Evolutionary conservation across 768 basidiomycete genomes (phyloP).

Genomic region (Cubamyces sp.): DNA sequence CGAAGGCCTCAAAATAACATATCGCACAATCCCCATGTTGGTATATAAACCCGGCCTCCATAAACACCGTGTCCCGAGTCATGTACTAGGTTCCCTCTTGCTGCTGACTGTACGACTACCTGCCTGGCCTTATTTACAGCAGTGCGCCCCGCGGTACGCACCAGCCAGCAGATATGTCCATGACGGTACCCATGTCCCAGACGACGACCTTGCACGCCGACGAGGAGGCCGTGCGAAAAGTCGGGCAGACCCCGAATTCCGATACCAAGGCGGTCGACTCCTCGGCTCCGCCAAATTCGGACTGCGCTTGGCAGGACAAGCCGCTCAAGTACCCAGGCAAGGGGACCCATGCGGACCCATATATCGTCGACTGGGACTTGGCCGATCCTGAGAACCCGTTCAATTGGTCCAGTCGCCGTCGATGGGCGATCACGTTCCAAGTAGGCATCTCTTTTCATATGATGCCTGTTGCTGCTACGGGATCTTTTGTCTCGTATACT

Average conservation of each 20-base stretch:
- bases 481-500: too few relatives aligned
- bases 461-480: neutral
- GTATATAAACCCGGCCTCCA: constrained; percentile 7
- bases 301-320: neutral
- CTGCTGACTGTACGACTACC: too few relatives aligned
- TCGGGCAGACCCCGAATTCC: neutral
- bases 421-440: constrained; percentile 61
- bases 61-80: neutral
- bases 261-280: too few relatives aligned
- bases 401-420: constrained; percentile 52
- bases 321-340: constrained; percentile 43
- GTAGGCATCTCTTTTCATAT: constrained; percentile 31
- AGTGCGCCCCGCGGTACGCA: too few relatives aligned
- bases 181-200: constrained; percentile 17
- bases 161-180: neutral
- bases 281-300: neutral
- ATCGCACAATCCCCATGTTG: neutral
- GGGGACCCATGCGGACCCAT: constrained; percentile 54
- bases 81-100: neutral
- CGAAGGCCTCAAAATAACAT: neutral
- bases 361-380: constrained; percentile 55
- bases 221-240: neutral
- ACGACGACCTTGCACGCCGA: constrained; percentile 21
- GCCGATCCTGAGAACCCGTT: constrained; percentile 59
- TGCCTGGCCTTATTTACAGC: too few relatives aligned